Evolutionary conservation across 495 filamentous ascomycete species (phyloP), one percentile per base, ranked within the genome.

Genomic region (Opeltia flavorubescens): DNA sequence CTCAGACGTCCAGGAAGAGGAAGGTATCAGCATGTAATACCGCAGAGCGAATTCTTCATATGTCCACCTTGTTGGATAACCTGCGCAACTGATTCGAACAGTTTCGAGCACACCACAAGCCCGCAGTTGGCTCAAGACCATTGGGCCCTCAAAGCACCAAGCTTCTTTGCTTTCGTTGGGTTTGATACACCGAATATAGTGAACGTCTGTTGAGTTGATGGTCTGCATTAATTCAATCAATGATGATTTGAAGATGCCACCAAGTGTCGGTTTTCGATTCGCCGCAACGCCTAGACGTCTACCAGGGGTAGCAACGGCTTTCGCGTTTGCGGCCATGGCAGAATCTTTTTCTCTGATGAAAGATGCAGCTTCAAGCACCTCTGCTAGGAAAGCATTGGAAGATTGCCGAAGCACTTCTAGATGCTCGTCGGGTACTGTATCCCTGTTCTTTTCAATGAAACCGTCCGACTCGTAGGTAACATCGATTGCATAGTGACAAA

Each of bases 401-500:
- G 91, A 89, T 25, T 78, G 76, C 55, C 75, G 82, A 48, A 99
- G 73, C 30, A 96, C 79, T 31, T 89, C 87, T 80, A 96, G 80
- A 62, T 96, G 91, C 66, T 99, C 91, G 62, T 99, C 91, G 5
- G 91, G 91, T 36, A 99, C 91, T 23, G 91, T 99, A 62, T 99
- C 91, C 56, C 91, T 77, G 60, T 99, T 99, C 75, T 99, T 99
- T 63, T 99, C 93, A 57, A 99, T 95, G 63, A 99, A 99, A 12
- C 93, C 91, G 59, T 99, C 91, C n/a, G 89, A 95, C 60, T 99
- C 91, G 58, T 99, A 99, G 15, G 91, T 99, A 56, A 99, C 91
- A 57, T 96, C 93, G 50, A 96, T 74, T 42, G 91, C 91, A 70
- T 99, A 99, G 69, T 99, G 91, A 64, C 93, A 96, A 39, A 99